Conservation (phyloP, 2,329 filamentous ascomycete species). For the Amauroascus verrucosus region DNA sequence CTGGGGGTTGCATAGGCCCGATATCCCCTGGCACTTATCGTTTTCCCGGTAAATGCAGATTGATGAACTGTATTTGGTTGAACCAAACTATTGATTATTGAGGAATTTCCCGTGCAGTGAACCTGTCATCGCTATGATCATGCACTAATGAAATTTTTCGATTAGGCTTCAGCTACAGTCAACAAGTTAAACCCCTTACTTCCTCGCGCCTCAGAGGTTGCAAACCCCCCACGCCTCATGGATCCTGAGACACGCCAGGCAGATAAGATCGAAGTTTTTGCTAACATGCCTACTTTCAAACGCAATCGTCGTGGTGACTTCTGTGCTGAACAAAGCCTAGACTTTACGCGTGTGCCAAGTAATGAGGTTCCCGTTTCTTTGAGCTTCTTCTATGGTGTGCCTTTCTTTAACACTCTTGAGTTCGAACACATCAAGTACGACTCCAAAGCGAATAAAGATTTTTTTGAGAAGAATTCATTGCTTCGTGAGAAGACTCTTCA, state of each 20-base stretch:
- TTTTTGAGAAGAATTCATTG: conserved; percentile 8
- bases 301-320: background rate
- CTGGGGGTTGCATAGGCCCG: background rate
- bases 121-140: background rate
- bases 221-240: too few relatives aligned
- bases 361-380: conserved; percentile 10
- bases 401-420: background rate
- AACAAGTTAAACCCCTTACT: background rate
- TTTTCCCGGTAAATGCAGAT: too few relatives aligned
- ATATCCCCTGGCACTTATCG: too few relatives aligned
- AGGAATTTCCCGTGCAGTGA: background rate
- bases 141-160: background rate
- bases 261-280: background rate
- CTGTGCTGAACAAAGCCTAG: background rate
- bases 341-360: background rate
- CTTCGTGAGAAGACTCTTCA: background rate
- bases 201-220: too few relatives aligned
- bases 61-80: background rate
- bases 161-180: background rate
- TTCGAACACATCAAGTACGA: conserved; percentile 13
- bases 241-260: background rate
- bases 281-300: background rate
- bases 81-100: background rate
- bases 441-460: conserved; percentile 1
- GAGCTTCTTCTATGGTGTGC: conserved; percentile 17